Conservation (phyloP, 768 basidiomycete genomes). For the Phlegmacium glaucopus region DNA sequence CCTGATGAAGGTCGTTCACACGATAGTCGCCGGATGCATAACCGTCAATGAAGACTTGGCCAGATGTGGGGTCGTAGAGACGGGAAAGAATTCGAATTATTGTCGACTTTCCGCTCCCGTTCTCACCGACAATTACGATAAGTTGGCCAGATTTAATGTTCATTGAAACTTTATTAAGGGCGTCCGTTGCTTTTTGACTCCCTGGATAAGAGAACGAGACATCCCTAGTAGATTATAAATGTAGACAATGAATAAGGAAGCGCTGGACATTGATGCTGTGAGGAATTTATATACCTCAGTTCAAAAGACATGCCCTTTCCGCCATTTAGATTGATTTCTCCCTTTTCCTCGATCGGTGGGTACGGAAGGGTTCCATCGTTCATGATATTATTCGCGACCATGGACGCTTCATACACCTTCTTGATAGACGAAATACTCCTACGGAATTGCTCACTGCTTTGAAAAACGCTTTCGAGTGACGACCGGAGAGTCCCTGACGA, state of each 20-base stretch:
- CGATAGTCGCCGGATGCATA: constrained; percentile 34
- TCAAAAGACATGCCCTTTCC: constrained; percentile 23
- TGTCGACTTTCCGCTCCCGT: constrained; percentile 55
- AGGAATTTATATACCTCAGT: no score
- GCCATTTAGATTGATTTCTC: not conserved
- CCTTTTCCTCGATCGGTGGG: constrained; percentile 12
- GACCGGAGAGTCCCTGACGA: constrained; percentile 27
- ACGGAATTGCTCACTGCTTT: constrained; percentile 15
- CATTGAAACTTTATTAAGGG: constrained; percentile 38
- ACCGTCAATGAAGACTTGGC: constrained; percentile 42
- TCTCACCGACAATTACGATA: constrained; percentile 55
- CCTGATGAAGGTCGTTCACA: constrained; percentile 35
- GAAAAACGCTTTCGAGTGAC: constrained; percentile 20
- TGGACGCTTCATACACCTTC: constrained; percentile 26
- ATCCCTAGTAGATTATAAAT: constrained; percentile 39
- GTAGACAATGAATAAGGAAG: no score
- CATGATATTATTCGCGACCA: constrained; percentile 20
- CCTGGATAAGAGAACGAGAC: constrained; percentile 53
- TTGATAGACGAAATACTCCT: constrained; percentile 24
- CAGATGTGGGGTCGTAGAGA: constrained; percentile 43
- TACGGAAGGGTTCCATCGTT: constrained; percentile 24
- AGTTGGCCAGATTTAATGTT: constrained; percentile 43
- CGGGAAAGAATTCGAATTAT: constrained; percentile 48
- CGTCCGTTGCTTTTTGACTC: constrained; percentile 29
- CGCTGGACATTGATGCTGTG: no score